phyloP scores from a whole-genome alignment of 768 basidiomycete genomes.

The Bullera alba region DNA sequence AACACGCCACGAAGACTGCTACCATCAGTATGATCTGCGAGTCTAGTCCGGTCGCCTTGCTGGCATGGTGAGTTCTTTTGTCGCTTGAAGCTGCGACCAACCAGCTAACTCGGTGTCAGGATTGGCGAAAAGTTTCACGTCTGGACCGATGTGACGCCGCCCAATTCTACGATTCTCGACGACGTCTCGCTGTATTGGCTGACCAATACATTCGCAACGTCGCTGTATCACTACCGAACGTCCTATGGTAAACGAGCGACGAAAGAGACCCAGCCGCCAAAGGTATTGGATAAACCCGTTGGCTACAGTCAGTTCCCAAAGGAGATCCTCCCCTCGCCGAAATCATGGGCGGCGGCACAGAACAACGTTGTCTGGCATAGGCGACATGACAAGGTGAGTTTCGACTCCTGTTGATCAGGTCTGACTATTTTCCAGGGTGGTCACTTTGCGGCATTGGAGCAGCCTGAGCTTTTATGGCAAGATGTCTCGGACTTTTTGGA shows the following conservation, averaged over 20 bases:
- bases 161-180: slow-evolving; percentile 29
- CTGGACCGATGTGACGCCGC: slow-evolving; percentile 35
- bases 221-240: slow-evolving; percentile 16
- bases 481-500: neutral
- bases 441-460: neutral
- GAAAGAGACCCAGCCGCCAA: slow-evolving; percentile 1
- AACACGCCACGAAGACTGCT: slow-evolving; percentile 27
- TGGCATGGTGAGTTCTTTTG: slow-evolving; percentile 30
- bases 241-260: slow-evolving; percentile 3
- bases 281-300: slow-evolving; percentile 23
- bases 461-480: neutral
- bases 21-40: slow-evolving; percentile 31
- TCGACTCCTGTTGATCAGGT: neutral
- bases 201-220: slow-evolving; percentile 17
- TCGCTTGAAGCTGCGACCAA: too few relatives aligned
- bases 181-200: slow-evolving; percentile 41
- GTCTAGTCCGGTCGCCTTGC: slow-evolving; percentile 27
- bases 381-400: slow-evolving; percentile 38
- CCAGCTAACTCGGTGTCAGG: slow-evolving; percentile 19
- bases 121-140: slow-evolving; percentile 43
- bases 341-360: slow-evolving; percentile 34
- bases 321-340: slow-evolving; percentile 36
- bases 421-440: neutral
- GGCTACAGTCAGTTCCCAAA: slow-evolving; percentile 42
- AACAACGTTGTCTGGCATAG: slow-evolving; percentile 37